phyloP scores from a whole-genome alignment of 345 rosid species.

The Murraya koenigii region DNA sequence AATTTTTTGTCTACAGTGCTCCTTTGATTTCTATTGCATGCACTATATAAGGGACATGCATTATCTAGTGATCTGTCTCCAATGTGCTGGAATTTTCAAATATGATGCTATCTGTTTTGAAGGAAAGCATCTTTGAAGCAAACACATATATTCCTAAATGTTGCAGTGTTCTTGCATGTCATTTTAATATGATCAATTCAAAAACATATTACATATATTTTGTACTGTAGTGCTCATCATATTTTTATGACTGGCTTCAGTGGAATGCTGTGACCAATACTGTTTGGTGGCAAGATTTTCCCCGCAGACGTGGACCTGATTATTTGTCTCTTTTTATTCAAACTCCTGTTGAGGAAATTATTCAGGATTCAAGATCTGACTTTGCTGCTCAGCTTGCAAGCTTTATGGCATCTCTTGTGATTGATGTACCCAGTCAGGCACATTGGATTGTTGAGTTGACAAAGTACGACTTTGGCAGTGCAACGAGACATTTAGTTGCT shows the following conservation, averaged over 20 bases:
- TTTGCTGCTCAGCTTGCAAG: constrained; percentile 91
- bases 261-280: constrained; percentile 91
- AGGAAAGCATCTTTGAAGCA: background rate
- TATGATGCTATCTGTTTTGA: background rate
- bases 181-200: background rate
- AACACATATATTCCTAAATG: background rate
- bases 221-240: constrained; percentile 16
- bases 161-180: background rate
- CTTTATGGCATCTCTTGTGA: constrained; percentile 74
- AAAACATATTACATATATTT: background rate
- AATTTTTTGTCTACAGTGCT: background rate
- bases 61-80: background rate
- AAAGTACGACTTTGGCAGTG: constrained; percentile 70
- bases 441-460: constrained; percentile 77
- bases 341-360: constrained; percentile 31
- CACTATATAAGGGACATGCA: background rate
- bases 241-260: constrained; percentile 38
- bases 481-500: constrained; percentile 69
- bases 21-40: background rate
- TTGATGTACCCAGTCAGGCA: constrained; percentile 83
- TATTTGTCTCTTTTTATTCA: constrained; percentile 62
- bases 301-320: constrained; percentile 57
- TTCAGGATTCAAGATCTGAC: constrained; percentile 48
- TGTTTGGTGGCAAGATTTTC: constrained; percentile 99
- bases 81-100: background rate